A percentile compares a stretch with the other conserved stretches of the same genome.
Evolutionary conservation across 495 filamentous ascomycete genomes (phyloP).

Genomic region (Penicillium chermesinum): DNA sequence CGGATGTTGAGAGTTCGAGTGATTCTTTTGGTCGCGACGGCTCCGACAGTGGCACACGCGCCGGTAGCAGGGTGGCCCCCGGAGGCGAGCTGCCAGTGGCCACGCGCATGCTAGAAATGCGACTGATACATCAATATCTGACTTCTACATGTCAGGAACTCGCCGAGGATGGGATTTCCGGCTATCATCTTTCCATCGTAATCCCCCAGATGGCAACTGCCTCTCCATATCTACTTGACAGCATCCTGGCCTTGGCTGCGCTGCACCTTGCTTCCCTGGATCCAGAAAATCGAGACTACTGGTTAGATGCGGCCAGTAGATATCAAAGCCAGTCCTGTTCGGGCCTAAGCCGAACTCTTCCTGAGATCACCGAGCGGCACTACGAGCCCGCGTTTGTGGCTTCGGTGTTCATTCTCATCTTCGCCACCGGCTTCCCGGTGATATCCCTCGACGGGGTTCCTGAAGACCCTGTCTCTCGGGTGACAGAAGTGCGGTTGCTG

Average conservation of each 20-base stretch:
- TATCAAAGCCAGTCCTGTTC: conserved; percentile 37
- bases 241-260: conserved; percentile 43
- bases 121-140: conserved; percentile 37
- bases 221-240: conserved; percentile 43
- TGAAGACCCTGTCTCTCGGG: conserved; percentile 25
- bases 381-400: conserved; percentile 36
- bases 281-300: conserved; percentile 20
- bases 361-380: conserved; percentile 21
- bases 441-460: conserved; percentile 26
- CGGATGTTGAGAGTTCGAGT: conserved; percentile 24
- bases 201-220: conserved; percentile 41
- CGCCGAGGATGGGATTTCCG: conserved; percentile 23
- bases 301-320: conserved; percentile 30
- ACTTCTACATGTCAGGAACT: conserved; percentile 32
- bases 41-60: conserved; percentile 12
- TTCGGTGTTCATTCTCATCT: conserved; percentile 39
- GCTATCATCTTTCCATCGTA: conserved; percentile 35
- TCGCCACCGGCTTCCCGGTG: conserved; percentile 30
- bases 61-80: not conserved
- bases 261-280: conserved; percentile 42
- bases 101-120: conserved; percentile 35
- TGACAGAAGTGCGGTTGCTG: conserved; percentile 32
- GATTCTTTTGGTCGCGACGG: conserved; percentile 21
- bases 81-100: conserved; percentile 11
- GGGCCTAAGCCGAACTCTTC: conserved; percentile 25